Evolutionary conservation across 441 rosid genomes (phyloP), one percentile per base, ranked within the genome.

Genomic region (Populus tomentosa): DNA sequence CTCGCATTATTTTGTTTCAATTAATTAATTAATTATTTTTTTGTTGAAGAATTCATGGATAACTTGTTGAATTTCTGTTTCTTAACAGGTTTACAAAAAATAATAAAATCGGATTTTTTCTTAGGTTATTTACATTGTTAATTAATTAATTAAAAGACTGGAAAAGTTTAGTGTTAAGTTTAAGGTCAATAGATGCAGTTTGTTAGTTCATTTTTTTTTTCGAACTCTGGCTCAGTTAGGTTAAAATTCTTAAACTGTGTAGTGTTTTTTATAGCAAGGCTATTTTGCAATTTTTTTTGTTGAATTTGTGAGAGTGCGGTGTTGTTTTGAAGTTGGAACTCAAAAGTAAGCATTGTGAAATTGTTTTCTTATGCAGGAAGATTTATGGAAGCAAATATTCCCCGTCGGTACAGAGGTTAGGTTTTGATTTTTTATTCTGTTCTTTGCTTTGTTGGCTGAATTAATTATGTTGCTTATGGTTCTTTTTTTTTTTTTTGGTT

Each of bases 341-440:
- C 35, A 20, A 56, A 56, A 56, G 23, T 75, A 50, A 23, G 38
- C 24, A 3, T 62, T 79, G 14, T 80, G 23, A 53, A 46, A 76
- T 74, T 76, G 5, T 42, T 61, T 61, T 61, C 67, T 74, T 73
- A 30, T 89, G 79, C 84, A 97, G 99, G 98, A 97, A 82, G 99
- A 90, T 80, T 80, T 94, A 61, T 97, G 99, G 99, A 93, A 87
- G 87, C 86, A 79, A 67, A 92, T 87, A 23, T 93, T 93, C 80
- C 98, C 98, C 21, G 98, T 94, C 77, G 99, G 99, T 62, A 97
- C 98, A 0, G 99, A 97, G 99, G 99, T 97, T 85, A 70, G 84
- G 23, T 42, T 76, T 20, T 13, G 69, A 68, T 30, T 78, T 40
- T 69, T 64, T 38, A 5, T 59, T 83, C 81, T 72, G 14, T 10